Base-by-base conservation (phyloP, 768 basidiomycete genomes). In the Auriscalpium vulgare region DNA sequence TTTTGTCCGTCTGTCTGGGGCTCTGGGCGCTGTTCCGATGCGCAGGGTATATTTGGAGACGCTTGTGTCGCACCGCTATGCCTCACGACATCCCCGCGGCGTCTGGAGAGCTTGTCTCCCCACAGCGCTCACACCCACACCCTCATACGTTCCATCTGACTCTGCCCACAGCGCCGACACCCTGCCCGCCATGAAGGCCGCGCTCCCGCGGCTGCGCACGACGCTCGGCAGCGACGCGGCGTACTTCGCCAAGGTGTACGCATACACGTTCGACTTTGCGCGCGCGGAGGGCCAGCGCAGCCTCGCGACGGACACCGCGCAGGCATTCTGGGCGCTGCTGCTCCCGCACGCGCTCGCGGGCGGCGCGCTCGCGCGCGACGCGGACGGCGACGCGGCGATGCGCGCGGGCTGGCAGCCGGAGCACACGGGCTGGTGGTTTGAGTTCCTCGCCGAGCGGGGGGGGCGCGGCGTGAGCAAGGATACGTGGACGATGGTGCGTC, bases 381-480 rank as follows among this genome's bases (percentile, higher is more conserved):
- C 72, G 11, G 73, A 76, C 36, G 78, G 80, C 63, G 74, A 75
- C 53, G 68, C 63, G 51, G 47, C 45, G 17, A 71, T 74, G 54
- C 67, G 65, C 46, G 63, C 37, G 36, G 86, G 86, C 3, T 91
- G 87, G 85, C 75, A 77, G 60, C 71, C 74, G 49, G 76, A 81
- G 58, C 79, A 87, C 65, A 80, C 77, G 14, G 67, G 80, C 23
- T 81, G 80, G 80, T 95, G 92, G 92, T 81, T 86, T 63, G 82
- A 85, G n/a, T 95, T 83, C 67, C 68, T 94, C 67, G 70, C 67
- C 36, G 72, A 78, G 65, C 84, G 80, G 60, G 83, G 82, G 1
- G 75, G 75, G 19, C 87, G 87, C 66, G 91, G 89, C 5, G 78
- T 95, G 36, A 92, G 88, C 72, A 90, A 88, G 71, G 91, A 92